Base-by-base conservation (phyloP, 2,329 filamentous ascomycete species). In the Bipolaris gigantea region DNA sequence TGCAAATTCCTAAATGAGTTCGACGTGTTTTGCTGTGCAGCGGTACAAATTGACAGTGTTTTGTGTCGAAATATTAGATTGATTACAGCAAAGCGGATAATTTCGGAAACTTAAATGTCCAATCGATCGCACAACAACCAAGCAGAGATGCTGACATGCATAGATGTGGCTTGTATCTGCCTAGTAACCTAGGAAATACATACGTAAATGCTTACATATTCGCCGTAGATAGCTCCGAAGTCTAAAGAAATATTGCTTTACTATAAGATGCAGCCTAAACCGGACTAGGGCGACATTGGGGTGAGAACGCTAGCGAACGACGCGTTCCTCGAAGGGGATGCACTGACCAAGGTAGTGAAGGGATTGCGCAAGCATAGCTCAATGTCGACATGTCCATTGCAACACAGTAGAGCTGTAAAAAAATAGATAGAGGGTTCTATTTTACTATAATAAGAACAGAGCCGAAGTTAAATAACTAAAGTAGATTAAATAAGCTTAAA, bases 21-120 rank as follows among this genome's bases (percentile, higher is more conserved):
- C 5, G 10, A 5, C n/a, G 5, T 3, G 2, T 5, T n/a, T 1
- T n/a, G 10, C 1, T 9, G n/a, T 23, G 5, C 5, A n/a, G 21
- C 5, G 2, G n/a, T 2, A 25, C 4, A n/a, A 4, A 15, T 6
- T 25, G 1, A 4, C 5, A 11, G 5, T 13, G n/a, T 40, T 15
- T 13, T 1, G 6, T 21, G 5, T 23, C 4, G 5, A 13, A n/a
- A 15, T 1, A 25, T 5, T 23, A 7, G 11, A 40, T 40, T n/a
- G 3, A 25, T 40, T n/a, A 25, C 3, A n/a, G n/a, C 10, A 25
- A 40, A 25, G 19, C 5, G 13, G 15, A 15, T 25, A 5, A 21
- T 25, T 40, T 8, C 11, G 9, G 23, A 8, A 23, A 40, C 35
- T 18, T 38, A 38, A 19, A 13, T 19, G 5, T 38, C 16, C 4